Conservation (phyloP, 2,329 filamentous ascomycete species). For the Monilinia polystroma region DNA sequence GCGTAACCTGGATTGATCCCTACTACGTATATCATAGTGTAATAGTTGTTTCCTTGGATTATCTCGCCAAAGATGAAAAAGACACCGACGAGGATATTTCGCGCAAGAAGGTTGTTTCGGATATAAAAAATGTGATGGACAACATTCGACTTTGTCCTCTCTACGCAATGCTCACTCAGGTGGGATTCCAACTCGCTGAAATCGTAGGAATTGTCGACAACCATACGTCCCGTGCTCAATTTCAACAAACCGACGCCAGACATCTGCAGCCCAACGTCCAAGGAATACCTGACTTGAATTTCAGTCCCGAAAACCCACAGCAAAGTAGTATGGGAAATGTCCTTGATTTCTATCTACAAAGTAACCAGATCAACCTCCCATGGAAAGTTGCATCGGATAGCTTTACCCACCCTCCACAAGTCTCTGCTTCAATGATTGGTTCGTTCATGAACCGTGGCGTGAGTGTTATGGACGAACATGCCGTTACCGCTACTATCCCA, state of each 20-base stretch:
- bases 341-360: slow-evolving; percentile 10
- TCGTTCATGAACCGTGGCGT: neutral
- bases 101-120: slow-evolving; percentile 35
- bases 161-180: slow-evolving; percentile 37
- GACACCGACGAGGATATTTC: slow-evolving; percentile 36
- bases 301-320: slow-evolving; percentile 9
- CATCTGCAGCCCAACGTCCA: slow-evolving; percentile 4
- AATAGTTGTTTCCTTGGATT: slow-evolving; percentile 38
- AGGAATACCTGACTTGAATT: slow-evolving; percentile 1
- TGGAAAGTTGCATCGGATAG: slow-evolving; percentile 12
- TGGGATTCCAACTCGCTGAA: slow-evolving; percentile 37
- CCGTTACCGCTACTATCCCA: neutral
- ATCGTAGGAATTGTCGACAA: slow-evolving; percentile 38
- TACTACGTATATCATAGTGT: slow-evolving; percentile 39
- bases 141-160: slow-evolving; percentile 36
- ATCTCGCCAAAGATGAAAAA: slow-evolving; percentile 34
- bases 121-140: slow-evolving; percentile 34
- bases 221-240: neutral
- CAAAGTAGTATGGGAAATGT: neutral
- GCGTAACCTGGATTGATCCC: slow-evolving; percentile 36
- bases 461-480: slow-evolving; percentile 1
- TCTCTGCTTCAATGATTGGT: neutral
- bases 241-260: slow-evolving; percentile 6
- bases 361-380: neutral
- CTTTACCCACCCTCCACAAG: neutral